Evolutionary conservation across 1,284 basidiomycete species (phyloP).

Genomic region (Cryptococcus depauperatus): DNA sequence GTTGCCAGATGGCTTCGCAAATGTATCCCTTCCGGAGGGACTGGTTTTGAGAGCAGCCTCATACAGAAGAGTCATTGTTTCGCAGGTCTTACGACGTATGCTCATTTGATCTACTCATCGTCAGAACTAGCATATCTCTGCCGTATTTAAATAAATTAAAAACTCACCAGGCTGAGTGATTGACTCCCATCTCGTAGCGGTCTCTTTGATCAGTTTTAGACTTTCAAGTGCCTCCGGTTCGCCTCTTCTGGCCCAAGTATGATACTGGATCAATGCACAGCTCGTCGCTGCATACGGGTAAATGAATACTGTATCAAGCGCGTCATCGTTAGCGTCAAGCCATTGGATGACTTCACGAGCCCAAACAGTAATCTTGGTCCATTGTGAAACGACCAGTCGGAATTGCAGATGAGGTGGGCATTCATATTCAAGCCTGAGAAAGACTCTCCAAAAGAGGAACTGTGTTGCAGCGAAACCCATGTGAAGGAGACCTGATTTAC

Average conservation of each 20-base stretch:
- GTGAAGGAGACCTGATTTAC: constrained; percentile 73
- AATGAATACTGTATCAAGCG: constrained; percentile 79
- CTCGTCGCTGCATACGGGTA: constrained; percentile 82
- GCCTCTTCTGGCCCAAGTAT: constrained; percentile 78
- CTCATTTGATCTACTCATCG: constrained; percentile 78
- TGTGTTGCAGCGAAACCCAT: constrained; percentile 76
- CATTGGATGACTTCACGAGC: constrained; percentile 79
- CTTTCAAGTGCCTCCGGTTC: constrained; percentile 65
- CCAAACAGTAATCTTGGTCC: constrained; percentile 63
- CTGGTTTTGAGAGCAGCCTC: constrained; percentile 73
- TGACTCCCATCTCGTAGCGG: constrained; percentile 72
- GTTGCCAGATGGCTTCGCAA: constrained; percentile 39
- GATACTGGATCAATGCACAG: constrained; percentile 86
- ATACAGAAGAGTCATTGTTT: constrained; percentile 86
- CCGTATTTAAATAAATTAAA: background rate
- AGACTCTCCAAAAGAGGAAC: constrained; percentile 71
- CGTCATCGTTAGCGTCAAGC: constrained; percentile 69
- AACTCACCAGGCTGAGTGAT: constrained; percentile 42
- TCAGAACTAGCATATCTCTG: background rate
- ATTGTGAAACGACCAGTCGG: constrained; percentile 66
- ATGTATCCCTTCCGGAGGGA: constrained; percentile 22
- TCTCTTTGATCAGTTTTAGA: constrained; percentile 70
- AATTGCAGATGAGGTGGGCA: constrained; percentile 79
- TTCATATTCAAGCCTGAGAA: constrained; percentile 86
- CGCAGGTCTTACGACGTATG: constrained; percentile 62